phyloP scores from a whole-genome alignment of 2,329 filamentous ascomycete species.

The Epichloe scottii region DNA sequence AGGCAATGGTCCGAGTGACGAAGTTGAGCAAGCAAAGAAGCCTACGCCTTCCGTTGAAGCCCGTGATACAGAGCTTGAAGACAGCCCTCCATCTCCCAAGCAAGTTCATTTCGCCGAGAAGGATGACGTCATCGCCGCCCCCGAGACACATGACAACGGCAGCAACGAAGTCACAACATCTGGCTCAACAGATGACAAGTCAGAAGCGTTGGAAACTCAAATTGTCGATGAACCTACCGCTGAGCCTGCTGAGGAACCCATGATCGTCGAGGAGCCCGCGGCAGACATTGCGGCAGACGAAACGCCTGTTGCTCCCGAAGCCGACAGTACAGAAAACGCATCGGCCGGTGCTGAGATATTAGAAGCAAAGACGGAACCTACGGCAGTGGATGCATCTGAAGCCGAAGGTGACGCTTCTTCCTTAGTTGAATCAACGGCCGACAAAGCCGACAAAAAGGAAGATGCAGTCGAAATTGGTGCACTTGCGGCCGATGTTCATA shows the following conservation, averaged over 20 bases:
- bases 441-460: neutral
- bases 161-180: neutral
- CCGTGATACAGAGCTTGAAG: neutral
- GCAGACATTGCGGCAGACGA: neutral
- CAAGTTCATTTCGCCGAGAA: conserved; percentile 7
- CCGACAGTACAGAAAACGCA: neutral
- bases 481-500: neutral
- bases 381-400: neutral
- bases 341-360: no score
- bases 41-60: neutral
- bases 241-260: neutral
- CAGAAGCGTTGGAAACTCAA: neutral
- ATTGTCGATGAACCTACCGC: neutral
- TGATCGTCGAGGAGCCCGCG: neutral
- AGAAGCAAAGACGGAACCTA: neutral
- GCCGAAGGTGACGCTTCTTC: neutral
- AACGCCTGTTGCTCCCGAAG: neutral
- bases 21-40: neutral
- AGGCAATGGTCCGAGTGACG: neutral
- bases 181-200: neutral
- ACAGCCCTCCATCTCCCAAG: neutral
- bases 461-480: neutral
- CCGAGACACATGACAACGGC: neutral
- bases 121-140: conserved; percentile 1
- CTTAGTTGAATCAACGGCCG: neutral